Percentiles rank a stretch among this genome's conserved stretches.
phyloP scores from a whole-genome alignment of 2,329 filamentous ascomycete species.

The Sporothrix inflata region DNA sequence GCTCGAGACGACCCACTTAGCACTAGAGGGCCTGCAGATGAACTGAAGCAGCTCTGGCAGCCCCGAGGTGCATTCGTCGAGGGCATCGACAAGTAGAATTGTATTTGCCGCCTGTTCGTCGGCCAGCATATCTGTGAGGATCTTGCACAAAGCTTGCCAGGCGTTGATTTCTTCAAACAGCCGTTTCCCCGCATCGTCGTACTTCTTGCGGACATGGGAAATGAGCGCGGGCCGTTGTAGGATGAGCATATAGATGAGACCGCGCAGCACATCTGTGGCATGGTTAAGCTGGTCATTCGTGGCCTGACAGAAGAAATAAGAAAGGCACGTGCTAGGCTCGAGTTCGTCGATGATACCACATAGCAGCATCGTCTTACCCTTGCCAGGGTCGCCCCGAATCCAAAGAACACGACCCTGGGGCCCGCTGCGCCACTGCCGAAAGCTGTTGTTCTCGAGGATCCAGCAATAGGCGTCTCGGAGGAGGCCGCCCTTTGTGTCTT shows the following conservation, averaged over 20 bases:
- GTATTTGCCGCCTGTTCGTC: constrained; percentile 40
- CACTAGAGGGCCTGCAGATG: constrained; percentile 37
- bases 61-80: constrained; percentile 49
- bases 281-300: constrained; percentile 38
- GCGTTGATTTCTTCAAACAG: constrained; percentile 47
- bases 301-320: constrained; percentile 44
- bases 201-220: constrained; percentile 41
- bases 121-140: constrained; percentile 47
- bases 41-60: constrained; percentile 42
- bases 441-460: constrained; percentile 41
- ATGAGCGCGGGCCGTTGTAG: constrained; percentile 40
- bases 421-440: constrained; percentile 35
- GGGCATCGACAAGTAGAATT: constrained; percentile 50
- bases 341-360: constrained; percentile 46
- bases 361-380: constrained; percentile 51
- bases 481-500: too few relatives aligned
- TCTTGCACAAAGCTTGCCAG: constrained; percentile 43
- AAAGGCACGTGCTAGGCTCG: constrained; percentile 13
- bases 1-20: constrained; percentile 51
- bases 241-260: constrained; percentile 41
- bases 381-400: constrained; percentile 47
- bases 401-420: constrained; percentile 40
- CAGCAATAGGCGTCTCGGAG: constrained; percentile 42
- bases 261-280: constrained; percentile 41
- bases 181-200: constrained; percentile 39